phyloP scores from a whole-genome alignment of 108 stramenopile species.

The Nannochloropsis gaditana region DNA sequence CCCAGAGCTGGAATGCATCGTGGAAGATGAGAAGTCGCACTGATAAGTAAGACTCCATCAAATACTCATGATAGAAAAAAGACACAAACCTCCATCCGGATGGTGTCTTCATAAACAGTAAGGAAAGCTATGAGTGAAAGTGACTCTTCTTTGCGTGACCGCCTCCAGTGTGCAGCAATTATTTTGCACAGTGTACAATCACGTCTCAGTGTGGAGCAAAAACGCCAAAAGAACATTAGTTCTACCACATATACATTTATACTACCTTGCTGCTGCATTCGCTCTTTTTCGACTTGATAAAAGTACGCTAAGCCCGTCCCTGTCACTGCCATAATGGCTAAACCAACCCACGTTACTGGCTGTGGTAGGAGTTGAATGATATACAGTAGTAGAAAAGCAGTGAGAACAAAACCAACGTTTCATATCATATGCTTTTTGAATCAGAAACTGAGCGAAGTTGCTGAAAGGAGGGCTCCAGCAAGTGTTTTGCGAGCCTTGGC shows the following conservation, averaged over 20 bases:
- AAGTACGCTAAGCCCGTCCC: slow-evolving; percentile 33
- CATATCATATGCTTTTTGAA: no score
- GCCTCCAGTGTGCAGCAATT: neutral
- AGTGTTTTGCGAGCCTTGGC: no score
- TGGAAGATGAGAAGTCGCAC: neutral
- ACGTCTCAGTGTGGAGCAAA: no score
- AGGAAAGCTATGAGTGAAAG: neutral
- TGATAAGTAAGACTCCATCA: neutral
- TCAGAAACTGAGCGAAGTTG: no score
- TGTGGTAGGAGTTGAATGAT: neutral
- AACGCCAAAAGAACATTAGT: no score
- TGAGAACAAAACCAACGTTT: no score
- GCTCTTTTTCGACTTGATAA: slow-evolving; percentile 51
- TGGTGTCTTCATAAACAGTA: neutral
- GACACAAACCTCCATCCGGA: neutral
- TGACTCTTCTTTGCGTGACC: neutral
- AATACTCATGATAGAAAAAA: neutral
- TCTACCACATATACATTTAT: neutral
- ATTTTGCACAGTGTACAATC: neutral
- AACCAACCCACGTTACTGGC: slow-evolving; percentile 50
- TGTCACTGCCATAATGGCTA: slow-evolving; percentile 48
- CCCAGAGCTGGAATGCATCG: neutral
- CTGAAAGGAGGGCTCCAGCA: no score
- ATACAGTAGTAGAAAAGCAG: no score
- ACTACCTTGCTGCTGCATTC: slow-evolving; percentile 38